Conservation (phyloP, 2,329 filamentous ascomycete genomes). For the Tolypocladium pustulatum region DNA sequence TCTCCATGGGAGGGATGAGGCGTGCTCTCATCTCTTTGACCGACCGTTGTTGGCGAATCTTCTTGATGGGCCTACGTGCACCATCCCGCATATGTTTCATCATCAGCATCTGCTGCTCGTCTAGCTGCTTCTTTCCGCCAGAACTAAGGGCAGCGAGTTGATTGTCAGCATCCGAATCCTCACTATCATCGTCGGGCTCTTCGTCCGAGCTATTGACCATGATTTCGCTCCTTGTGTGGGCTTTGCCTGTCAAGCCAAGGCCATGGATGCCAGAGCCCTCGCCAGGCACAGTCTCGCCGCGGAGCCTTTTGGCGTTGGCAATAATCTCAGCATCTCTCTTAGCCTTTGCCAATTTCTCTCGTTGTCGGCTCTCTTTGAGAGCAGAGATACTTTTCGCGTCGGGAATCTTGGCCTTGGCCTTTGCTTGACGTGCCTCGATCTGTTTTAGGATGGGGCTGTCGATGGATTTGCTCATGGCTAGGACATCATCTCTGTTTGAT, state of each 20-base stretch:
- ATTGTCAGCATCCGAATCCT: constrained; percentile 41
- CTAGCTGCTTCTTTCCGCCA: constrained; percentile 35
- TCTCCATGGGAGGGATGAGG: constrained; percentile 77
- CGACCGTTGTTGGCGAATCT: constrained; percentile 68
- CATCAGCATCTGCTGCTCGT: constrained; percentile 36
- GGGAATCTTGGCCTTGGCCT: constrained; percentile 17
- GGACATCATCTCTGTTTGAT: constrained; percentile 35
- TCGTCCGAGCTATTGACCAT: constrained; percentile 83
- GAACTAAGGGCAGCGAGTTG: constrained; percentile 37
- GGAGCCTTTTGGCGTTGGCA: constrained; percentile 49
- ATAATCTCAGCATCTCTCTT: constrained; percentile 63
- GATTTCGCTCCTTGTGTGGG: constrained; percentile 73
- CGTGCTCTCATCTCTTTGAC: constrained; percentile 91
- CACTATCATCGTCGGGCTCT: constrained; percentile 58
- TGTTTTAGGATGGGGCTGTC: constrained; percentile 37
- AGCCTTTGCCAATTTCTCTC: constrained; percentile 64
- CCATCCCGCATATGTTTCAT: constrained; percentile 40
- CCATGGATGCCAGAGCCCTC: constrained; percentile 71
- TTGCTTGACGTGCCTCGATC: constrained; percentile 27
- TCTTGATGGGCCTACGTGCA: constrained; percentile 67
- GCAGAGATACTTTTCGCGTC: constrained; percentile 27
- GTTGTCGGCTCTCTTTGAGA: constrained; percentile 62
- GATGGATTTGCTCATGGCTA: constrained; percentile 34
- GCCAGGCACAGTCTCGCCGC: constrained; percentile 35
- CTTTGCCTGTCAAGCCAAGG: constrained; percentile 65